Percentiles rank a stretch among this genome's conserved stretches.
phyloP scores from a whole-genome alignment of 1,284 basidiomycete genomes.

The Ceratorhiza oryzae-sativae region DNA sequence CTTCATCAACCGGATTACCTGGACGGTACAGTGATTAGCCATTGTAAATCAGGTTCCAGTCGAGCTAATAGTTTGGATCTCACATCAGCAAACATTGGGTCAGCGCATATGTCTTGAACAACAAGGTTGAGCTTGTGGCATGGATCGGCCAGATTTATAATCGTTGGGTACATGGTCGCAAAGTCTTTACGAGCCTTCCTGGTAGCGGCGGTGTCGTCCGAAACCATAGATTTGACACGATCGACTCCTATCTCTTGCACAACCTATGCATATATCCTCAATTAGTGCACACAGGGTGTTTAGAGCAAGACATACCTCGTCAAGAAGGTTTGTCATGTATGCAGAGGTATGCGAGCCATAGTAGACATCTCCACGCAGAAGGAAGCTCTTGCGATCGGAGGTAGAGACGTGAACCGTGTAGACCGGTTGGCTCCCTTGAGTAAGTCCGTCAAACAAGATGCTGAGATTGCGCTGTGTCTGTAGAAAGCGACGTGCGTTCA shows the following conservation, averaged over 20 bases:
- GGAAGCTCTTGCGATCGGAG: slow-evolving; percentile 38
- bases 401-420: slow-evolving; percentile 47
- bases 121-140: background rate
- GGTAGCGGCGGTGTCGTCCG: background rate
- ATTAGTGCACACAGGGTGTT: background rate
- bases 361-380: slow-evolving; percentile 45
- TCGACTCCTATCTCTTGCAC: background rate
- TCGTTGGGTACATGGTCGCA: background rate
- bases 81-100: background rate
- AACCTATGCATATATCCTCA: slow-evolving; percentile 34
- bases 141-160: background rate
- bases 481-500: background rate
- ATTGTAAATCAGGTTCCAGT: background rate
- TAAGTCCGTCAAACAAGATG: slow-evolving; percentile 43
- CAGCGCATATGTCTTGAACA: background rate
- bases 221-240: background rate
- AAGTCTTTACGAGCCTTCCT: background rate
- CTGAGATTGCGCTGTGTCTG: slow-evolving; percentile 39
- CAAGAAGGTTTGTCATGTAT: slow-evolving; percentile 45
- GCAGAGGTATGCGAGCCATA: slow-evolving; percentile 32
- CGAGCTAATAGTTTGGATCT: background rate
- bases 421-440: slow-evolving; percentile 37
- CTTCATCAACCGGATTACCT: background rate
- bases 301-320: slow-evolving; percentile 37
- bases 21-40: too few relatives aligned